phyloP scores from a whole-genome alignment of 2,329 filamentous ascomycete species.

The Fusarium sarcochroum region DNA sequence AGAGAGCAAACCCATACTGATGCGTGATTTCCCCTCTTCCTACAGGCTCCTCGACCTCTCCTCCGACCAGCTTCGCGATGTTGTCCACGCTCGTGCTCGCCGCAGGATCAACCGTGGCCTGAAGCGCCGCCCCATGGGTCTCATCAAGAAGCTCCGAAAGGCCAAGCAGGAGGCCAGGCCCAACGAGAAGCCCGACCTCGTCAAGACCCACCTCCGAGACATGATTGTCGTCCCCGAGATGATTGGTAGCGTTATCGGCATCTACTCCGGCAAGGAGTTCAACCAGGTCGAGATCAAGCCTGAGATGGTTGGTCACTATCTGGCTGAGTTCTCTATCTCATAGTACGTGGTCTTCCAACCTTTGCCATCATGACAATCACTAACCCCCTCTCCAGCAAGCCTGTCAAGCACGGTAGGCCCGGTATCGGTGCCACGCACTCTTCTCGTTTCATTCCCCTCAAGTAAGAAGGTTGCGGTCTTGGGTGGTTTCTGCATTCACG shows the following conservation, averaged over 20 bases:
- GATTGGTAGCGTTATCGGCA: slow-evolving; percentile 98
- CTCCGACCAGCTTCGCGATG: slow-evolving; percentile 98
- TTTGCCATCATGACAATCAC: slow-evolving; percentile 44
- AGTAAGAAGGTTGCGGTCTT: slow-evolving; percentile 81
- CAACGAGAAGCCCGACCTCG: slow-evolving; percentile 99
- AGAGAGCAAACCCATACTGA: slow-evolving; percentile 40
- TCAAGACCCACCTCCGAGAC: slow-evolving; percentile 99
- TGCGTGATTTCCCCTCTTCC: slow-evolving; percentile 23
- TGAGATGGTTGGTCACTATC: slow-evolving; percentile 99
- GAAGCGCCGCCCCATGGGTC: slow-evolving; percentile 99
- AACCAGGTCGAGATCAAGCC: slow-evolving; percentile 99
- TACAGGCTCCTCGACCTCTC: slow-evolving; percentile 96
- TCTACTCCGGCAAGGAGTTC: slow-evolving; percentile 99
- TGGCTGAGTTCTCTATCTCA: slow-evolving; percentile 99
- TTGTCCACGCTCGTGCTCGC: slow-evolving; percentile 98
- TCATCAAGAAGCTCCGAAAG: slow-evolving; percentile 99
- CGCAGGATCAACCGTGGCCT: slow-evolving; percentile 99
- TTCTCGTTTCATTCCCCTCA: slow-evolving; percentile 99
- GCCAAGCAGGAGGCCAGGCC: slow-evolving; percentile 98
- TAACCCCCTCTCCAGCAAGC: slow-evolving; percentile 80
- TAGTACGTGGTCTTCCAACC: slow-evolving; percentile 78
- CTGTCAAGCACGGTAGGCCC: slow-evolving; percentile 99
- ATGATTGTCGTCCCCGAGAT: slow-evolving; percentile 99
- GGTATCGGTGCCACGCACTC: slow-evolving; percentile 99
- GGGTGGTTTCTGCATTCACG: slow-evolving; percentile 71